Conservation (phyloP, 164 flowering plant species). For the Hamamelis virginiana region DNA sequence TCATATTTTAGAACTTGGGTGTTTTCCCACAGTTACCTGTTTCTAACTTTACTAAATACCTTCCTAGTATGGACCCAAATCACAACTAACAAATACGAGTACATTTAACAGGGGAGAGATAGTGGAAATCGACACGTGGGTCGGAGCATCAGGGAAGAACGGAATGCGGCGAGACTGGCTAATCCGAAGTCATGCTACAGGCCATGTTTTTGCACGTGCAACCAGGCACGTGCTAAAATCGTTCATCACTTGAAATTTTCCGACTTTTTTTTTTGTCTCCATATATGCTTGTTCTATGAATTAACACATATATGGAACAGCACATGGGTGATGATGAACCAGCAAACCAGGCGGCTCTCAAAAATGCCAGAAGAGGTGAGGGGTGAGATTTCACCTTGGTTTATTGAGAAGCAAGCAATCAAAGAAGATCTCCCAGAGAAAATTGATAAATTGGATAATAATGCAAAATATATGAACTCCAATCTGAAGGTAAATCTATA, state of each 20-base stretch:
- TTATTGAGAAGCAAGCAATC: constrained; percentile 55
- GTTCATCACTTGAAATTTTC: background rate
- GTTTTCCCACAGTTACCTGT: no score
- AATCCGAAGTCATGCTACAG: constrained; percentile 43
- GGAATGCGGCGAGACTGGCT: constrained; percentile 65
- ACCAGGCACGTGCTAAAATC: constrained; percentile 37
- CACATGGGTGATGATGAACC: constrained; percentile 88
- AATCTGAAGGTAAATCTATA: constrained; percentile 50
- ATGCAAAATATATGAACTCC: constrained; percentile 45
- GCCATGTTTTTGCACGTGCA: constrained; percentile 47
- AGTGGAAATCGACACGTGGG: constrained; percentile 63
- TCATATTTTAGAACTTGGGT: no score
- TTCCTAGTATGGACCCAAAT: background rate
- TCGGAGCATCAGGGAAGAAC: constrained; percentile 59
- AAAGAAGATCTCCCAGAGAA: constrained; percentile 45
- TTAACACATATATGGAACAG: constrained; percentile 35
- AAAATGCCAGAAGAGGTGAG: constrained; percentile 82
- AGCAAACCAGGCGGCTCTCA: constrained; percentile 67
- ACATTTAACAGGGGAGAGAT: constrained; percentile 55
- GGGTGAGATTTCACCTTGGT: constrained; percentile 71
- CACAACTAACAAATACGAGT: background rate
- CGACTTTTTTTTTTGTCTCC: background rate
- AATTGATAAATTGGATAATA: constrained; percentile 50
- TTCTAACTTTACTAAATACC: no score
- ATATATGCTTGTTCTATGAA: background rate